Percentiles rank a stretch among this genome's conserved stretches.
Conservation (phyloP, 768 basidiomycete genomes). For the Hygrocybe coccinea region DNA sequence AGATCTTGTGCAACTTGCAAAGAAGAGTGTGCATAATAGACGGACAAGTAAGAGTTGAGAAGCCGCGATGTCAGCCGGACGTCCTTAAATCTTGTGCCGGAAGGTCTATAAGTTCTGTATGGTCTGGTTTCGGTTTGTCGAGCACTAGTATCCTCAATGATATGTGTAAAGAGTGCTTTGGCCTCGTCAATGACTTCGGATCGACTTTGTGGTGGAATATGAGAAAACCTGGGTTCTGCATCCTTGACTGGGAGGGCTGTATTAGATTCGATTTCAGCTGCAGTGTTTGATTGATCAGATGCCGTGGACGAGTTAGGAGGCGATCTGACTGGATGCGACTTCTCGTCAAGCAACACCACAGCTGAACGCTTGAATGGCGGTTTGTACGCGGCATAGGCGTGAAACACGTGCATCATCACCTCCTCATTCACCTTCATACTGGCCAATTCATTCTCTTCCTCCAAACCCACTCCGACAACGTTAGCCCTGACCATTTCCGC, state of each 20-base stretch:
- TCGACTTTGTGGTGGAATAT: constrained; percentile 65
- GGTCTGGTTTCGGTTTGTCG: background rate
- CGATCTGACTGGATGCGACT: constrained; percentile 5
- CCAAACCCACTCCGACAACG: constrained; percentile 14
- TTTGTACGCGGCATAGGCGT: constrained; percentile 77
- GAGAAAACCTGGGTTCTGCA: constrained; percentile 36
- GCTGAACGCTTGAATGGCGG: constrained; percentile 59
- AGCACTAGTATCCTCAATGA: constrained; percentile 42
- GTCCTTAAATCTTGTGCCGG: constrained; percentile 43
- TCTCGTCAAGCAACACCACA: constrained; percentile 39
- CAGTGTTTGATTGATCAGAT: background rate
- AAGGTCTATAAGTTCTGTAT: constrained; percentile 10
- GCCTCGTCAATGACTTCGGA: constrained; percentile 72
- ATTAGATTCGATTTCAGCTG: background rate
- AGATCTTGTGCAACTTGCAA: constrained; percentile 45
- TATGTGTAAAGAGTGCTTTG: constrained; percentile 55
- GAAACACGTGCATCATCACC: constrained; percentile 78
- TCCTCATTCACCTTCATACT: constrained; percentile 42
- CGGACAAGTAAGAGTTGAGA: constrained; percentile 76
- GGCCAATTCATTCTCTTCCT: constrained; percentile 16
- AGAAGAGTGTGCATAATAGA: constrained; percentile 54
- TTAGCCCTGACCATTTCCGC: constrained; percentile 62
- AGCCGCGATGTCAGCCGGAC: constrained; percentile 60
- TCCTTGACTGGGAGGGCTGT: constrained; percentile 13
- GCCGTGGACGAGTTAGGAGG: background rate